phyloP scores from a whole-genome alignment of 768 basidiomycete species.

The Podaxis rugospora region DNA sequence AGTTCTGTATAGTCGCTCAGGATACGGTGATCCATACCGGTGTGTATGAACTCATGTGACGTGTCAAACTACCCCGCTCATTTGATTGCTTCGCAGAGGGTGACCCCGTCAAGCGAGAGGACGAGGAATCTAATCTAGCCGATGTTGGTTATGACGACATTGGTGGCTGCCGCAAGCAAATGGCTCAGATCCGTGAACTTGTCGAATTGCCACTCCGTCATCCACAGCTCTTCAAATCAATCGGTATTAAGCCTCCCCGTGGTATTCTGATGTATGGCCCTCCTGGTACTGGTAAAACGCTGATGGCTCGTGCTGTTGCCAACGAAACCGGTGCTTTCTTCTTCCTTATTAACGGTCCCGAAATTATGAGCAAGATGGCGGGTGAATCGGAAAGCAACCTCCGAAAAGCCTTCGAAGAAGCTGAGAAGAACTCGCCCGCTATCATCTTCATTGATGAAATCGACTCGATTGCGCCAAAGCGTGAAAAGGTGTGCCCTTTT shows the following conservation, averaged over 20 bases:
- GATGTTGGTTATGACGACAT: slow-evolving; percentile 99
- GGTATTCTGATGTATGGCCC: slow-evolving; percentile 99
- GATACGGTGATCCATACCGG: slow-evolving; percentile 97
- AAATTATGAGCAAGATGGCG: slow-evolving; percentile 99
- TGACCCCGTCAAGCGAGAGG: slow-evolving; percentile 97
- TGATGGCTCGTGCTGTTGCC: slow-evolving; percentile 99
- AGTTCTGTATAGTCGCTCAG: slow-evolving; percentile 98
- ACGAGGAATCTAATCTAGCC: slow-evolving; percentile 93
- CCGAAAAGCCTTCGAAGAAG: slow-evolving; percentile 98
- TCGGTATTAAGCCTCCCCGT: slow-evolving; percentile 99
- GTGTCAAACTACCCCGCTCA: slow-evolving; percentile 11
- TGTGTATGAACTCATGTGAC: slow-evolving; percentile 21
- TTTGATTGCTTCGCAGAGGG: slow-evolving; percentile 57
- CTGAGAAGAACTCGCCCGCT: slow-evolving; percentile 98
- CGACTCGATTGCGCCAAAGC: slow-evolving; percentile 98
- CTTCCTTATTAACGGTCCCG: slow-evolving; percentile 99
- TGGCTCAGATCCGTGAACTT: slow-evolving; percentile 99
- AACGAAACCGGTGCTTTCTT: slow-evolving; percentile 99
- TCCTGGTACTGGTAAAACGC: slow-evolving; percentile 98
- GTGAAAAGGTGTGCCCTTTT: slow-evolving; percentile 82
- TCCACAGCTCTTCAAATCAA: slow-evolving; percentile 99
- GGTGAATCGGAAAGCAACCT: slow-evolving; percentile 98
- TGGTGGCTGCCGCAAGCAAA: slow-evolving; percentile 98
- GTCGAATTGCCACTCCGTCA: slow-evolving; percentile 97
- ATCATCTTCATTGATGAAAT: slow-evolving; percentile 99